phyloP scores from a whole-genome alignment of 2,329 filamentous ascomycete species.

The Curvularia sp. region DNA sequence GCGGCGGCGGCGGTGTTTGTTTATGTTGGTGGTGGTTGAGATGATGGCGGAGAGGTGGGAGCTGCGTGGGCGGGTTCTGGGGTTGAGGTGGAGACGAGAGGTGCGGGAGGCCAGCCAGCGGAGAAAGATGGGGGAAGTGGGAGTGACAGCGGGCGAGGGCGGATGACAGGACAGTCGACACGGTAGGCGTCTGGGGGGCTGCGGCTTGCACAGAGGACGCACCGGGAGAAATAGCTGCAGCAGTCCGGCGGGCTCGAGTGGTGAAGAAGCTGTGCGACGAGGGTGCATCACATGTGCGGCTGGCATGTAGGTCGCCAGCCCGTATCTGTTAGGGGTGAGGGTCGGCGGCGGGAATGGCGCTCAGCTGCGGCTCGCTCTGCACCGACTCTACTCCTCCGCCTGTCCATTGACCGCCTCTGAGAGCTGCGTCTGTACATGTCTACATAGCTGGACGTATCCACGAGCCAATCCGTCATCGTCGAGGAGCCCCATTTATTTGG shows the following conservation, averaged over 20 bases:
- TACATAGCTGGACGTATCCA: background rate
- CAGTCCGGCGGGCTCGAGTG: constrained; percentile 15
- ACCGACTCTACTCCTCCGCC: no score
- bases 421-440: constrained; percentile 2
- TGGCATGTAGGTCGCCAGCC: constrained; percentile 20
- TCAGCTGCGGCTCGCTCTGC: background rate
- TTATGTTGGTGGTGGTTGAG: constrained; percentile 3
- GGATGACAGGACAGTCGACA: constrained; percentile 5
- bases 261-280: constrained; percentile 46
- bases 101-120: constrained; percentile 14
- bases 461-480: background rate
- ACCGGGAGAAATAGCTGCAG: constrained; percentile 35
- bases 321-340: constrained; percentile 16
- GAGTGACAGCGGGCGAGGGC: background rate
- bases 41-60: constrained; percentile 13
- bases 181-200: background rate
- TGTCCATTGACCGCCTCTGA: background rate
- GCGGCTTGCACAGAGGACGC: constrained; percentile 17
- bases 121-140: constrained; percentile 10
- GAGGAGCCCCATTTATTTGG: background rate
- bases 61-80: constrained; percentile 1
- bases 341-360: constrained; percentile 4
- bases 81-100: constrained; percentile 13
- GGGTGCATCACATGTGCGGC: constrained; percentile 45
- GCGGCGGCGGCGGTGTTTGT: background rate